phyloP scores from a whole-genome alignment of 169 alveolate species.

The Amoebophrya sp. region DNA sequence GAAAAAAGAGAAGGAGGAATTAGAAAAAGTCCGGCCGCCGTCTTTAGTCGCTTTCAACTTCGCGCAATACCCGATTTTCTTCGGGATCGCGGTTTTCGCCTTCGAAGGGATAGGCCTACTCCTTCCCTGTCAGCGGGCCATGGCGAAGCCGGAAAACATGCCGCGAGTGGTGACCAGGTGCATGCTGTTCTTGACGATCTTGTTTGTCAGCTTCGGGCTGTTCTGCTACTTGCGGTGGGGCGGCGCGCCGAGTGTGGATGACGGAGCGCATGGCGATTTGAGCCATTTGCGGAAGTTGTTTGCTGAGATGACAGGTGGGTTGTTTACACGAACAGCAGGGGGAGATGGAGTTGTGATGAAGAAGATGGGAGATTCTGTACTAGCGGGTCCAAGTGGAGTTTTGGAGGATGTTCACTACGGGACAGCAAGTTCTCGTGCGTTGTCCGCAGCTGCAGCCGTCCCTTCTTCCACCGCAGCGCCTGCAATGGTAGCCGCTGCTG shows the following conservation, averaged over 20 bases:
- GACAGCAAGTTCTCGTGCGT: too few relatives aligned
- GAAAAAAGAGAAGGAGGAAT: neutral
- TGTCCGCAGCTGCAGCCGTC: neutral
- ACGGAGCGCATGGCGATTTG: neutral
- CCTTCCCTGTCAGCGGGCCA: constrained; percentile 24
- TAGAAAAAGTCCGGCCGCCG: neutral
- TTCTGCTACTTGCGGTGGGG: constrained; percentile 4
- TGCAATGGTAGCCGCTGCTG: too few relatives aligned
- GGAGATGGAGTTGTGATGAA: too few relatives aligned
- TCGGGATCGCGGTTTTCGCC: constrained; percentile 35
- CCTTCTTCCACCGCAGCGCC: neutral
- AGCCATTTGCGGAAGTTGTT: neutral
- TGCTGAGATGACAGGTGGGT: too few relatives aligned
- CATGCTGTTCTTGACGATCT: neutral
- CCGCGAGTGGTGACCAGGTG: neutral
- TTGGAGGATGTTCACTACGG: neutral
- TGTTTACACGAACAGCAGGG: too few relatives aligned
- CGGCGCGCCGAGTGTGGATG: neutral
- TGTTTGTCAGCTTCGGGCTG: neutral
- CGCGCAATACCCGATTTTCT: constrained; percentile 34
- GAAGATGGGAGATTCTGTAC: too few relatives aligned
- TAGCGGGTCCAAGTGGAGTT: too few relatives aligned
- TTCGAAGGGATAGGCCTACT: constrained; percentile 35
- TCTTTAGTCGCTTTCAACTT: neutral
- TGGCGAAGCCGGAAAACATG: constrained; percentile 15